phyloP scores from a whole-genome alignment of 2,329 filamentous ascomycete species.

The Alternaria sp. region DNA sequence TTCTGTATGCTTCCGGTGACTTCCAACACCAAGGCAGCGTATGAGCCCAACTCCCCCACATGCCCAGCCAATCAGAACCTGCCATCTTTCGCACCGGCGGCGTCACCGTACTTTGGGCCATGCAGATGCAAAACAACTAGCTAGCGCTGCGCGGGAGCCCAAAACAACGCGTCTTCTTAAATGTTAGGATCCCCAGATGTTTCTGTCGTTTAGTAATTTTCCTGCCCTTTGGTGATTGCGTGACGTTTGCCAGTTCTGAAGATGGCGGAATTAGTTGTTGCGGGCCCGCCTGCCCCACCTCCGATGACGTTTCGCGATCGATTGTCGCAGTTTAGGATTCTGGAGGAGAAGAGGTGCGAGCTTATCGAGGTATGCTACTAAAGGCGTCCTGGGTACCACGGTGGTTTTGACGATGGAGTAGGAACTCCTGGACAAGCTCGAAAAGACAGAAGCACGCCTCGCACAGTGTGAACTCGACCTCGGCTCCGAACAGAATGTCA shows the following conservation, averaged over 20 bases:
- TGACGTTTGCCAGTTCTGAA: conserved; percentile 9
- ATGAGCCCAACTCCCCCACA: conserved; percentile 35
- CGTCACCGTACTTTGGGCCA: conserved; percentile 41
- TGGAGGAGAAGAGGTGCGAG: conserved; percentile 46
- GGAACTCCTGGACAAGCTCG: conserved; percentile 48
- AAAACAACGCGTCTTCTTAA: conserved; percentile 39
- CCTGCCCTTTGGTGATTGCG: conserved; percentile 5
- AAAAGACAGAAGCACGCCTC: conserved; percentile 45
- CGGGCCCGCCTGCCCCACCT: conserved; percentile 15
- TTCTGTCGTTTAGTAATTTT: neutral
- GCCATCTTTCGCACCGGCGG: conserved; percentile 34
- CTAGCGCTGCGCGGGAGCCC: conserved; percentile 33
- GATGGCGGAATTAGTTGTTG: conserved; percentile 20
- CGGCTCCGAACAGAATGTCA: conserved; percentile 47
- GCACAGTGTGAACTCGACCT: conserved; percentile 46
- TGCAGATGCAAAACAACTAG: conserved; percentile 39
- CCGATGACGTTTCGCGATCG: conserved; percentile 41
- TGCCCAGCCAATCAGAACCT: conserved; percentile 37
- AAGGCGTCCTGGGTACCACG: neutral
- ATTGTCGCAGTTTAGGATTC: conserved; percentile 44
- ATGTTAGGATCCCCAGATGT: conserved; percentile 34
- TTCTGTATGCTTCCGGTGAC: conserved; percentile 33
- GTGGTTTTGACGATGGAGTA: conserved; percentile 9
- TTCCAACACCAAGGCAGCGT: conserved; percentile 33
- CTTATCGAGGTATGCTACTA: conserved; percentile 42